Evolutionary conservation across 805 yeast genomes (phyloP).

Genomic region (Wickerhamiella brachini): DNA sequence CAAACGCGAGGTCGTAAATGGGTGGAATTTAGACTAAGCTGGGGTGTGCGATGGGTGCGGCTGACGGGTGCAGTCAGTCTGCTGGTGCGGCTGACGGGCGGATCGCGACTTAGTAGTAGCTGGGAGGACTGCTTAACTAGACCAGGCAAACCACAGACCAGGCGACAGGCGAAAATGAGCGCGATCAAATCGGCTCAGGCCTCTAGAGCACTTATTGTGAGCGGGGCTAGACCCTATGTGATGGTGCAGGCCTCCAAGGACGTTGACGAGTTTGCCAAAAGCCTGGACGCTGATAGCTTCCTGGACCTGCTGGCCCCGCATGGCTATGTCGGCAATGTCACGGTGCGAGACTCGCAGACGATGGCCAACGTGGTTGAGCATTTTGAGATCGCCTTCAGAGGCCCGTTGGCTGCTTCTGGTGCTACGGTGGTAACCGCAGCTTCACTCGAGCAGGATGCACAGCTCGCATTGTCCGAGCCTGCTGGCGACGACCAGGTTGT

Average conservation of each 20-base stretch:
- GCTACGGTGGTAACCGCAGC: neutral
- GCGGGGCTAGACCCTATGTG: neutral
- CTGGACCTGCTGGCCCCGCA: conserved; percentile 37
- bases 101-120: no score
- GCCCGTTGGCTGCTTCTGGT: neutral
- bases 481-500: neutral
- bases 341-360: conserved; percentile 37
- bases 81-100: no score
- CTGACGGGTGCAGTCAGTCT: no score
- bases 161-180: no score
- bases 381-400: conserved; percentile 30
- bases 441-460: neutral
- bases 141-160: no score
- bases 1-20: no score
- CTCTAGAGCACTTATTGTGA: neutral
- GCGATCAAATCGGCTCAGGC: neutral
- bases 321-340: conserved; percentile 37
- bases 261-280: conserved; percentile 31
- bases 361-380: conserved; percentile 36
- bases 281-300: conserved; percentile 30
- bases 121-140: no score
- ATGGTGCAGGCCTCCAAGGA: conserved; percentile 25
- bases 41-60: no score
- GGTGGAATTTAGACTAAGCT: no score
- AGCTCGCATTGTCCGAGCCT: neutral